Evolutionary conservation across 129 eudicot species (phyloP), one percentile per base, ranked within the genome.

Genomic region (Artemisia tridentata): DNA sequence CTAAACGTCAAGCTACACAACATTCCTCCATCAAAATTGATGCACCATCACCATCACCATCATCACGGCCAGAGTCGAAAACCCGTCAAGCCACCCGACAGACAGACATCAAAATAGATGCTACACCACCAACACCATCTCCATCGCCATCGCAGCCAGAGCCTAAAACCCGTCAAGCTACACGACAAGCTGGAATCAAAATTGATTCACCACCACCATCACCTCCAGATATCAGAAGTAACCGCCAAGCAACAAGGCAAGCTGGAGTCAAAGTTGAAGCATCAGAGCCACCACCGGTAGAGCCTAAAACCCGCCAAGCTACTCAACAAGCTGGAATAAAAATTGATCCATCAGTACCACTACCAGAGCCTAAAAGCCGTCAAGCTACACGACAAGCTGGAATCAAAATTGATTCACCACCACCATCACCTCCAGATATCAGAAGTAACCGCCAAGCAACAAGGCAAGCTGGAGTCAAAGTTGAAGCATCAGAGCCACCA

Each of bases 341-440:
- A 9, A 14, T 38, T 52, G 18, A 27, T 75, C 34, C 57, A 43
- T 17, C 73, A 1, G 8, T 51, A 25, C 21, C 72, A 34, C 43
- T 23, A 1, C 63, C 63, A 31, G 77, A 73, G 63, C 70, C 45
- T 0, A 73, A 73, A 73, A 63, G 63, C 12, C 58, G 82, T 63
- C 61, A 80, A 46, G 79, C 84, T 20, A 81, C 75, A 65, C 80
- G 76, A 34, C 80, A 72, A 75, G 84, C 86, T 25, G 76, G 78
- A 11, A 50, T 76, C 17, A 71, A 69, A 61, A 60, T 69, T 52
- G 82, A 76, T 57, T 63, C 70, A 27, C 52, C 62, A 1, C 61
- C 61, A 61, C 62, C 29, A 65, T 19, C 52, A 52, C 61, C 55
- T 19, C 50, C 66, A 4, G 75, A 84, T 51, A 47, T 65, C 11